phyloP scores from a whole-genome alignment of 106 monocot species.

The Dendrobium nobile region DNA sequence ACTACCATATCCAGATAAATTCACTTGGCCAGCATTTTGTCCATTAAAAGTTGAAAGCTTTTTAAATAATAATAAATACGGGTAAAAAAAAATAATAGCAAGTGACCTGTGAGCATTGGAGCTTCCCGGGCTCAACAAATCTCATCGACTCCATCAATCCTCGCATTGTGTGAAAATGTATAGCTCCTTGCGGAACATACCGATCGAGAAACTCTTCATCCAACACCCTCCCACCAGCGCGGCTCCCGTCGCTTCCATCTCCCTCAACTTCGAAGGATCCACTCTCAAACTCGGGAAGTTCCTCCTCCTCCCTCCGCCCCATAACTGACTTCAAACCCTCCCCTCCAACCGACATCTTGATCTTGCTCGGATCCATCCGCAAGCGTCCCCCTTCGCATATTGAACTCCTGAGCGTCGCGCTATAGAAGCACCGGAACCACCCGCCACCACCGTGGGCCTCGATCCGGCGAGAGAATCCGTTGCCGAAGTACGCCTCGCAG shows the following conservation, averaged over 20 bases:
- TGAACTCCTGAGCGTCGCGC: conserved; percentile 70
- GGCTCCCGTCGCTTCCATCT: conserved; percentile 11
- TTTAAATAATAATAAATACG: background rate
- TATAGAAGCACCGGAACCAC: conserved; percentile 70
- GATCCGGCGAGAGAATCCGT: conserved; percentile 62
- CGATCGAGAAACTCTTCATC: conserved; percentile 49
- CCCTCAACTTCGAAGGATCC: conserved; percentile 76
- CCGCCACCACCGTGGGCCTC: conserved; percentile 22
- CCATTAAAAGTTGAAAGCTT: too few relatives aligned
- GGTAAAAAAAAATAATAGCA: background rate
- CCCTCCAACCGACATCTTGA: conserved; percentile 80
- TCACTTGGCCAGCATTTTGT: background rate
- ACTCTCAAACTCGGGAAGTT: conserved; percentile 60
- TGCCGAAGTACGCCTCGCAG: conserved; percentile 94
- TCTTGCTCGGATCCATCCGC: conserved; percentile 72
- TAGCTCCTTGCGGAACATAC: conserved; percentile 35
- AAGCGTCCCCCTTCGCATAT: conserved; percentile 64
- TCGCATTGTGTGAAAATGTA: conserved; percentile 73
- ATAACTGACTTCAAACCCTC: conserved; percentile 70
- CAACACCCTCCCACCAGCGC: conserved; percentile 20
- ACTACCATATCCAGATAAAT: background rate
- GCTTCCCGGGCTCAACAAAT: conserved; percentile 41
- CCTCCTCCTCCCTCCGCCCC: conserved; percentile 77
- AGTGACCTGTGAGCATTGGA: conserved; percentile 70
- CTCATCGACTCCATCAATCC: conserved; percentile 46